Conservation (phyloP, 2,329 filamentous ascomycete species). For the Eutypella sp. region DNA sequence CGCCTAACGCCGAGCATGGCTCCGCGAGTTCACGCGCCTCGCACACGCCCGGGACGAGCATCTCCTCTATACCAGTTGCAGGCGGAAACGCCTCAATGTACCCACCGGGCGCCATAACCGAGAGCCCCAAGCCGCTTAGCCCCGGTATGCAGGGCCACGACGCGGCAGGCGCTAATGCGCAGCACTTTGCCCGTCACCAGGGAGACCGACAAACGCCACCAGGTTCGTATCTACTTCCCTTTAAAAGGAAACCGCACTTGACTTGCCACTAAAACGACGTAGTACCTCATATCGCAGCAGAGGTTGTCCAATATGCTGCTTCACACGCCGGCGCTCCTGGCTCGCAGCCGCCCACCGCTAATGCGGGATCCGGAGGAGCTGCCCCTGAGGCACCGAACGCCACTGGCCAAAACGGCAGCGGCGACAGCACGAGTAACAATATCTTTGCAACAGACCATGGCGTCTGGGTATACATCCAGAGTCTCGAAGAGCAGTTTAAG, state of each 20-base stretch:
- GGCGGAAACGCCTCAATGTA: conserved; percentile 57
- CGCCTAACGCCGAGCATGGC: conserved; percentile 54
- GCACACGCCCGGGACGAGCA: conserved; percentile 45
- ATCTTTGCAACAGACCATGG: conserved; percentile 61
- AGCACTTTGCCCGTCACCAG: conserved; percentile 53
- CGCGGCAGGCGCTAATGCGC: conserved; percentile 44
- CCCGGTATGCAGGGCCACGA: conserved; percentile 52
- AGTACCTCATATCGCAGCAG: conserved; percentile 26
- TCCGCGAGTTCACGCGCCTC: conserved; percentile 52
- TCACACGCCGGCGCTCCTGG: conserved; percentile 15
- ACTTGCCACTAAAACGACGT: conserved; percentile 18
- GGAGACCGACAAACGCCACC: conserved; percentile 53
- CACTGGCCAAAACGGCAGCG: conserved; percentile 49
- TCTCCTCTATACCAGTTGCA: conserved; percentile 43
- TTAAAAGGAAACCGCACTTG: conserved; percentile 6
- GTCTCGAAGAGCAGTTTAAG: conserved; percentile 58
- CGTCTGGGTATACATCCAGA: conserved; percentile 68
- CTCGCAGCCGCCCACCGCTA: conserved; percentile 19
- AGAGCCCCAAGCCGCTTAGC: conserved; percentile 81
- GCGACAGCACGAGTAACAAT: conserved; percentile 57
- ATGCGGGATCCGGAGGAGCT: conserved; percentile 12
- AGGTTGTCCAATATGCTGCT: conserved; percentile 26
- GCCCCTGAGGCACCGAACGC: conserved; percentile 42
- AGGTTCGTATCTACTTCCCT: conserved; percentile 34
- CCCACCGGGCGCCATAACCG: conserved; percentile 68